Evolutionary conservation across 2,329 filamentous ascomycete genomes (phyloP).

Genomic region (Fusarium lateritium): DNA sequence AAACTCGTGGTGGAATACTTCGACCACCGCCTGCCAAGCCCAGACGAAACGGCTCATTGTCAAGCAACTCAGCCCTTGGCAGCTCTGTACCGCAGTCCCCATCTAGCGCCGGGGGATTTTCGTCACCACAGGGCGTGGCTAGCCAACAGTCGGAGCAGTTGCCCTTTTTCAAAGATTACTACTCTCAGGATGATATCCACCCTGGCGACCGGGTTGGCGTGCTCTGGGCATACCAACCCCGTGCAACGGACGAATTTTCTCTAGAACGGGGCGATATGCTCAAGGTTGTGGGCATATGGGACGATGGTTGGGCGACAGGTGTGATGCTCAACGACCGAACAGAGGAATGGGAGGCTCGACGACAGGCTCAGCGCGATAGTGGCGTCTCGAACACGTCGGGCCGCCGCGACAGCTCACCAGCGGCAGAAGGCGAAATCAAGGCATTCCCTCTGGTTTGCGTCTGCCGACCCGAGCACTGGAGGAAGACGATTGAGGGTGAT

Average conservation of each 20-base stretch:
- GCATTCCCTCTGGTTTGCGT: slow-evolving; percentile 98
- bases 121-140: slow-evolving; percentile 85
- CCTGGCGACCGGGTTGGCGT: slow-evolving; percentile 91
- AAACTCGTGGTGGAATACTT: slow-evolving; percentile 68
- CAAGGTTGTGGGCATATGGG: slow-evolving; percentile 98
- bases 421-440: slow-evolving; percentile 86
- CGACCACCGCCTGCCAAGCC: slow-evolving; percentile 71
- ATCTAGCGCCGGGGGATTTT: slow-evolving; percentile 79
- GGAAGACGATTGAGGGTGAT: slow-evolving; percentile 95
- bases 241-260: slow-evolving; percentile 92
- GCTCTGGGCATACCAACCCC: slow-evolving; percentile 96
- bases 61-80: slow-evolving; percentile 83
- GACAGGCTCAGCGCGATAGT: slow-evolving; percentile 88
- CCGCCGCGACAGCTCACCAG: slow-evolving; percentile 73
- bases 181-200: slow-evolving; percentile 96
- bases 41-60: slow-evolving; percentile 89
- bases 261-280: slow-evolving; percentile 97
- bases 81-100: slow-evolving; percentile 82
- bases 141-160: slow-evolving; percentile 97
- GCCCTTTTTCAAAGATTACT: slow-evolving; percentile 98
- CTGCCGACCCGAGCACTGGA: slow-evolving; percentile 95
- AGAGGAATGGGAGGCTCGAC: slow-evolving; percentile 88
- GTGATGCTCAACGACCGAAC: slow-evolving; percentile 85
- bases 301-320: slow-evolving; percentile 98
- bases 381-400: slow-evolving; percentile 88